phyloP scores from a whole-genome alignment of 192 early-diverging fungal genomes.

The Lunasporangiospora selenospora region DNA sequence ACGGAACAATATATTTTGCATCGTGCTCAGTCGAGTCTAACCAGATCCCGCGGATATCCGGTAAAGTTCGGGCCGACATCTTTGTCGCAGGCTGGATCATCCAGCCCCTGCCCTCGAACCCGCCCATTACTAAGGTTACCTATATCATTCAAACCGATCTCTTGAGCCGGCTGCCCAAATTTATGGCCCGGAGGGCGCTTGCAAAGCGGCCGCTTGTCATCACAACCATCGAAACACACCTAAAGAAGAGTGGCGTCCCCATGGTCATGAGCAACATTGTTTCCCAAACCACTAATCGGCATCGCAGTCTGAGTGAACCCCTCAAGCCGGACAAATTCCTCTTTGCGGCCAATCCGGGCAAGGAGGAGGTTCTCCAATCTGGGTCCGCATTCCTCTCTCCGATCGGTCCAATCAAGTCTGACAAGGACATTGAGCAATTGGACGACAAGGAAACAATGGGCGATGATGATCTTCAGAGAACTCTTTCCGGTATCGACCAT shows the following conservation, averaged over 20 bases:
- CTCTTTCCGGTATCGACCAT: neutral
- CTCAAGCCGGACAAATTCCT: constrained; percentile 24
- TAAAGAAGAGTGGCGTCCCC: constrained; percentile 55
- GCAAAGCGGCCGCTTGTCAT: constrained; percentile 58
- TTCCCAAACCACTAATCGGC: constrained; percentile 32
- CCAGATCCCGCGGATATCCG: constrained; percentile 52
- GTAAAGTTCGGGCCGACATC: constrained; percentile 51
- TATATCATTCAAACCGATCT: constrained; percentile 62
- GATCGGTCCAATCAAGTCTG: constrained; percentile 6
- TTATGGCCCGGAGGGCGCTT: constrained; percentile 58
- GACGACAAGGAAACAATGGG: constrained; percentile 16
- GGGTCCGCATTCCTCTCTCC: constrained; percentile 36
- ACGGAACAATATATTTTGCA: constrained; percentile 61
- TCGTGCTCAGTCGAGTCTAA: constrained; percentile 53
- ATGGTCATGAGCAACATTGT: constrained; percentile 45
- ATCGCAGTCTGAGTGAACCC: constrained; percentile 42
- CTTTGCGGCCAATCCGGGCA: constrained; percentile 12
- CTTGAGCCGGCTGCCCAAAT: constrained; percentile 63
- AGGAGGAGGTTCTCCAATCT: constrained; percentile 20
- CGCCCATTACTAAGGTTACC: constrained; percentile 57
- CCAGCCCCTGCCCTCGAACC: constrained; percentile 53
- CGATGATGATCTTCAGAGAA: constrained; percentile 16
- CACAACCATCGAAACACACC: constrained; percentile 55
- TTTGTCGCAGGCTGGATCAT: constrained; percentile 64
- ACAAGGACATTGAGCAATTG: constrained; percentile 12